Conservation (phyloP, 2,329 filamentous ascomycete species). For the Botryotinia convoluta region DNA sequence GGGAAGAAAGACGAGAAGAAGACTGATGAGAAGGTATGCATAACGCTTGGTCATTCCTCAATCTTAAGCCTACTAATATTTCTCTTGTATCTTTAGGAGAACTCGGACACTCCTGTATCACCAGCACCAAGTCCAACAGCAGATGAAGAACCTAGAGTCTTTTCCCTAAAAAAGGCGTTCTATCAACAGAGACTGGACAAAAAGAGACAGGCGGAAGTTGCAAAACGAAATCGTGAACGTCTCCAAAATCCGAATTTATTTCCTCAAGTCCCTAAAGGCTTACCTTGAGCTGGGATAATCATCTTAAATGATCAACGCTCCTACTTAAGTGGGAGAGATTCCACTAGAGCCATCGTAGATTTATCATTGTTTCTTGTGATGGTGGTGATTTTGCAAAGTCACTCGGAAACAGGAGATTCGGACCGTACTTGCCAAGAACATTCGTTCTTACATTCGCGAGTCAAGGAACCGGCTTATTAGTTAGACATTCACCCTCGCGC, state of each 20-base stretch:
- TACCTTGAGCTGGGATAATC: constrained; percentile 39
- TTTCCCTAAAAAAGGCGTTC: constrained; percentile 82
- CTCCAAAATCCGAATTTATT: constrained; percentile 77
- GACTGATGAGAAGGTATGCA: constrained; percentile 41
- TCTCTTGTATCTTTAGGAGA: constrained; percentile 30
- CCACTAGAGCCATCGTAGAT: neutral
- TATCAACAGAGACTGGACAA: constrained; percentile 81
- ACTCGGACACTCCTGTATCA: constrained; percentile 24
- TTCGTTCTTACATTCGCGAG: neutral
- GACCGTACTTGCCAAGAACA: neutral
- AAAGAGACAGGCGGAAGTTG: constrained; percentile 72
- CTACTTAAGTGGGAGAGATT: neutral
- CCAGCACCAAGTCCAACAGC: constrained; percentile 13
- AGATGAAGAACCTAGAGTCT: constrained; percentile 70
- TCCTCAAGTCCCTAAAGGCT: constrained; percentile 74
- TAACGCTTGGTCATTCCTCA: neutral
- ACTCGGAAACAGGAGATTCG: neutral
- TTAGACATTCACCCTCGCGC: constrained; percentile 4
- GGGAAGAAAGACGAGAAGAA: constrained; percentile 45
- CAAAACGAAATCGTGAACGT: constrained; percentile 78
- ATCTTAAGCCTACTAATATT: constrained; percentile 4
- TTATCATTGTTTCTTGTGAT: neutral
- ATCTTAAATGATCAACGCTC: neutral
- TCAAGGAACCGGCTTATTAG: neutral
- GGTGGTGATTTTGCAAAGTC: neutral